Conservation (phyloP, 1,284 basidiomycete species). For the Paramarasmius palmivorus region DNA sequence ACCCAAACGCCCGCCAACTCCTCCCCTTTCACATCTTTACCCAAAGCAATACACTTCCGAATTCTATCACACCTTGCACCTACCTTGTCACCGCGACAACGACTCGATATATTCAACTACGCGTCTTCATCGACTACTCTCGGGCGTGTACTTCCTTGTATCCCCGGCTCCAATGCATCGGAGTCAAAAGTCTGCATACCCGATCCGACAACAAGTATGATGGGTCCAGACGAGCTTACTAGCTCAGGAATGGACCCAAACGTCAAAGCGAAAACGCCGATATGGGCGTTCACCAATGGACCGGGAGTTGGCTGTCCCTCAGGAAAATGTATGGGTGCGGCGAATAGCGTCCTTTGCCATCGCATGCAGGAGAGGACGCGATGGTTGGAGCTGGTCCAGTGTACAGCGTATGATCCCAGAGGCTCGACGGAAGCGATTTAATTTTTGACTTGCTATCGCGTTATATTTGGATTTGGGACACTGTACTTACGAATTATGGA, state of each 20-base stretch:
- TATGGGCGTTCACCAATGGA: not conserved
- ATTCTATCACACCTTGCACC: slow-evolving; percentile 62
- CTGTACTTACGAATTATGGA: no score
- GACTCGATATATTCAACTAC: slow-evolving; percentile 54
- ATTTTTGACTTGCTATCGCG: no score
- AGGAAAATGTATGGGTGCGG: slow-evolving; percentile 21
- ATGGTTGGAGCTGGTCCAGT: slow-evolving; percentile 49
- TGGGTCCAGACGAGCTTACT: not conserved
- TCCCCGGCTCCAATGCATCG: slow-evolving; percentile 28
- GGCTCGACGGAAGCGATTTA: no score
- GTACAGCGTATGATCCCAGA: slow-evolving; percentile 48
- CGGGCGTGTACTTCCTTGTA: slow-evolving; percentile 43
- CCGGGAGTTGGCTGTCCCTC: slow-evolving; percentile 14
- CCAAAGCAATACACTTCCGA: slow-evolving; percentile 59
- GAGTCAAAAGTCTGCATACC: slow-evolving; percentile 32
- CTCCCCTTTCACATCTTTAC: slow-evolving; percentile 46
- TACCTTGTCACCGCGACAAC: slow-evolving; percentile 55
- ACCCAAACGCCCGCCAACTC: not conserved
- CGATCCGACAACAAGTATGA: slow-evolving; percentile 11
- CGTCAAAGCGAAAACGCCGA: not conserved
- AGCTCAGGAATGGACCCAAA: no score
- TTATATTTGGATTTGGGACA: no score
- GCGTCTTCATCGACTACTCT: slow-evolving; percentile 55
- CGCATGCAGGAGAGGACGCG: slow-evolving; percentile 39
- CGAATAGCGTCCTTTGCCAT: slow-evolving; percentile 37